Evolutionary conservation across 148 eudicot species (phyloP), one percentile per base, ranked within the genome.

Genomic region (Nepenthes gracilis): DNA sequence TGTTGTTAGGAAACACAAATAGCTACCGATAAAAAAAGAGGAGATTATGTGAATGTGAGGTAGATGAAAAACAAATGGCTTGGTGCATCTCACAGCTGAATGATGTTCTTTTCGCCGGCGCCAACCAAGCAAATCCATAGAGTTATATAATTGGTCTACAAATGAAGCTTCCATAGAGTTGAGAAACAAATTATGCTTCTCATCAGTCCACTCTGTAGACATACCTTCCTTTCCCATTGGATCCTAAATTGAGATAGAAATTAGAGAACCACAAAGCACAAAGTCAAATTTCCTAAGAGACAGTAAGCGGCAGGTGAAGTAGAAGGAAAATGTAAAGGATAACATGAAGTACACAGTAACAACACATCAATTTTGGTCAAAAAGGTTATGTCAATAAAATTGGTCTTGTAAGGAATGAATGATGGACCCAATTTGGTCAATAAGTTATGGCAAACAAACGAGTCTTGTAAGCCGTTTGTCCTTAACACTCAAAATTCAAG

Each of bases 151-250:
- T 64, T 87, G 87, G 43, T 87, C 36, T 5, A 91, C 96, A 72
- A 91, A 91, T 36, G 96, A 81, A 47, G 90, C 84, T 72, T 91
- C 97, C 82, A 91, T 91, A 47, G 93, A 87, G 57, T 81, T 81
- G 6, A 91, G 87, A 71, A 78, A 91, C 80, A 81, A 66, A 61
- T 86, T 81, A 70, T 91, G 97, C 74, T 83, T 91, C 79, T 87
- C 87, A 67, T 91, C 72, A n/a, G 97, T 87, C 97, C 97, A 91
- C 64, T 91, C 78, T 1, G 72, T 59, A 54, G 76, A 63, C 66
- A 36, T 61, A 40, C 74, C 65, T 47, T 72, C 73, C 37, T 70
- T 69, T 11, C 54, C 60, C 33, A 54, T 7, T 49, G 53, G 4
- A 49, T 49, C 53, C 53, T 49, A 40, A 40, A 3, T 40, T 40